Percentiles rank a stretch among this genome's conserved stretches.
These are phyloP conservation scores for Rhynchospora pubera DNA, from an alignment of 176 grass and related monocot genomes.

Conservation along the genomic window DNA sequence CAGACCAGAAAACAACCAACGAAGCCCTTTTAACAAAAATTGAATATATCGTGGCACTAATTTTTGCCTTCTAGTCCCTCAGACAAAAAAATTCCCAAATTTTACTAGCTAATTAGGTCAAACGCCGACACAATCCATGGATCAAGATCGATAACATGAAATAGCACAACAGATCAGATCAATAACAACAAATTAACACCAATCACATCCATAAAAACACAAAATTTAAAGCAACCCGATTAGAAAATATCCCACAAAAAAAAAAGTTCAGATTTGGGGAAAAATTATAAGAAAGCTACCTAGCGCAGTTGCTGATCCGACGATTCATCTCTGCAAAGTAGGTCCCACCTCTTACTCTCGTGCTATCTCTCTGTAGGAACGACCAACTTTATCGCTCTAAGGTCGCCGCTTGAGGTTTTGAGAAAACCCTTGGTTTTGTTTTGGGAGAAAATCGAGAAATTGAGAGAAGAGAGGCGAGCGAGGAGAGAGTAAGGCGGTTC, in stretches of 20 bases:
- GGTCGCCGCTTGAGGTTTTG: constrained; percentile 17
- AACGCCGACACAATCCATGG: neutral
- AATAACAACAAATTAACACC: neutral
- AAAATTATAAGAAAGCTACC: neutral
- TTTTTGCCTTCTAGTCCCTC: neutral
- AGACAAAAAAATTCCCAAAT: constrained; percentile 17
- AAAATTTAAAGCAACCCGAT: neutral
- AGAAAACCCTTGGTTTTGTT: neutral
- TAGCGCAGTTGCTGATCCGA: constrained; percentile 13
- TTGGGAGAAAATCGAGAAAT: neutral
- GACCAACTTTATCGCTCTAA: constrained; percentile 6
- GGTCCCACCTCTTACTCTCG: neutral
- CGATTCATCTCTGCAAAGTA: constrained; percentile 10
- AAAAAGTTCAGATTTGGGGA: neutral
- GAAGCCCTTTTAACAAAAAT: neutral
- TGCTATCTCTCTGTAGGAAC: neutral
- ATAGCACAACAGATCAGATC: constrained; percentile 18
- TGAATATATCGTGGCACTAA: neutral
- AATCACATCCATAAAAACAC: neutral
- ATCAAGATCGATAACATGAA: constrained; percentile 25
- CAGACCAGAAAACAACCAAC: neutral
- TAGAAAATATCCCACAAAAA: neutral
- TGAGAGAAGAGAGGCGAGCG: neutral
- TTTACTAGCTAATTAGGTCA: neutral
- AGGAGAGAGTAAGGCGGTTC: neutral